phyloP scores from a whole-genome alignment of 1,139 yeast genomes.

The Sugiyamaella castrensis region DNA sequence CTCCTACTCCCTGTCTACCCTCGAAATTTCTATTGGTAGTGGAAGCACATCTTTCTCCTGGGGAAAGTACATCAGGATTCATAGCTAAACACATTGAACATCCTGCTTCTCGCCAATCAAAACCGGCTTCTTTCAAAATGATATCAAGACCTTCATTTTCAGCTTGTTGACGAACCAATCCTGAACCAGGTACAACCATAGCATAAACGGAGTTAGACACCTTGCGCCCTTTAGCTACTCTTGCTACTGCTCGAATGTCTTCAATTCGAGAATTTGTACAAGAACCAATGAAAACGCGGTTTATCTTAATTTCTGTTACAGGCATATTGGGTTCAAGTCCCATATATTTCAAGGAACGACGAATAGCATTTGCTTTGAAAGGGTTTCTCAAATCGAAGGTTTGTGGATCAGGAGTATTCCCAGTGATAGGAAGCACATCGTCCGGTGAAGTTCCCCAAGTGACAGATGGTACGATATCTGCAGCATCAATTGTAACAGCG shows the following conservation, averaged over 20 bases:
- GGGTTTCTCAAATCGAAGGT: conserved; percentile 53
- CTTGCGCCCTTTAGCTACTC: conserved; percentile 76
- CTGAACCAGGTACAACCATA: conserved; percentile 87
- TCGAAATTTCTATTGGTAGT: conserved; percentile 90
- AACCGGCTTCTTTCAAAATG: conserved; percentile 77
- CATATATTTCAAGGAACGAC: conserved; percentile 77
- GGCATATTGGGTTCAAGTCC: conserved; percentile 76
- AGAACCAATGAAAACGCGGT: conserved; percentile 86
- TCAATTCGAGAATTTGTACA: conserved; percentile 91
- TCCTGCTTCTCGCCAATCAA: conserved; percentile 94
- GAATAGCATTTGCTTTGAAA: conserved; percentile 70
- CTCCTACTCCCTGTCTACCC: conserved; percentile 88
- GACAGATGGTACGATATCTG: conserved; percentile 80
- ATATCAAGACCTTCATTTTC: conserved; percentile 82
- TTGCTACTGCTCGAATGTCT: conserved; percentile 85
- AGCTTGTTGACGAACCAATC: conserved; percentile 77
- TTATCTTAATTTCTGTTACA: conserved; percentile 60
- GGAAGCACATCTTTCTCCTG: conserved; percentile 88
- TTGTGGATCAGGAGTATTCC: conserved; percentile 74
- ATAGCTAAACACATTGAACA: conserved; percentile 94
- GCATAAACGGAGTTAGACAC: conserved; percentile 74
- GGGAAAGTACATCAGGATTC: conserved; percentile 87
- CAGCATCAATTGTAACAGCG: conserved; percentile 68
- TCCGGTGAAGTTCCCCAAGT: conserved; percentile 97
- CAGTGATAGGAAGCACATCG: conserved; percentile 85